Conservation (phyloP, 2,329 filamentous ascomycete species). For the Phoma sp. region DNA sequence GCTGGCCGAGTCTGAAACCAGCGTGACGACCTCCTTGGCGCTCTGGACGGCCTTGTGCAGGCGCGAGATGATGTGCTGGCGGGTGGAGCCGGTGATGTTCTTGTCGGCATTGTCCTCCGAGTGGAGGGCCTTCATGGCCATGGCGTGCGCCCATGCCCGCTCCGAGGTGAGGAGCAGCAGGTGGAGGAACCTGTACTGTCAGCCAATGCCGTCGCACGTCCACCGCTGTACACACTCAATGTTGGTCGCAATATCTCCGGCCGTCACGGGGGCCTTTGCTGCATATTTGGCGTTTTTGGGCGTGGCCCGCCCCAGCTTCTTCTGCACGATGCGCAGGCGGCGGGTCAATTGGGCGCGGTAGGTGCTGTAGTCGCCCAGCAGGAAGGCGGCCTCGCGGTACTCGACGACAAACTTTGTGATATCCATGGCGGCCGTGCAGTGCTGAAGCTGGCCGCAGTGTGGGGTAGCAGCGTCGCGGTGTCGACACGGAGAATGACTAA, state of each 20-base stretch:
- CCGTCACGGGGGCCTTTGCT: constrained; percentile 72
- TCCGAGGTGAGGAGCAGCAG: constrained; percentile 87
- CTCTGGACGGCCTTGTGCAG: constrained; percentile 78
- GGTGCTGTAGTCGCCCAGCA: constrained; percentile 86
- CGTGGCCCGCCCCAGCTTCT: constrained; percentile 83
- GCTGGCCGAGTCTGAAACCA: constrained; percentile 70
- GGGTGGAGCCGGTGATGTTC: constrained; percentile 78
- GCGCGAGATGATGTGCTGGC: constrained; percentile 88
- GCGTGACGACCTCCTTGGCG: constrained; percentile 71
- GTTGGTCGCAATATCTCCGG: constrained; percentile 76
- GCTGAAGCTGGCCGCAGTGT: constrained; percentile 6
- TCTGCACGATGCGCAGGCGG: constrained; percentile 81
- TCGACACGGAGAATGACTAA: constrained; percentile 8
- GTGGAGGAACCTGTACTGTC: constrained; percentile 34
- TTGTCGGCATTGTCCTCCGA: constrained; percentile 75
- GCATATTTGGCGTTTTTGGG: constrained; percentile 87
- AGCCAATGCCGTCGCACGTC: background rate
- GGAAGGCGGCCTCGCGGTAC: constrained; percentile 80
- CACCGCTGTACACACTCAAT: constrained; percentile 67
- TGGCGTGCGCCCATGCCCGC: constrained; percentile 92
- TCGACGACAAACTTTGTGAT: constrained; percentile 85
- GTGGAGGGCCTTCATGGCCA: constrained; percentile 89
- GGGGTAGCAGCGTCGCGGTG: constrained; percentile 3
- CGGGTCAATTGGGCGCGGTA: constrained; percentile 83
- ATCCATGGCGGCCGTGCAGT: constrained; percentile 68